Evolutionary conservation across 768 basidiomycete genomes (phyloP), one percentile per base, ranked within the genome.

Genomic region (Amanita pallidorosea): DNA sequence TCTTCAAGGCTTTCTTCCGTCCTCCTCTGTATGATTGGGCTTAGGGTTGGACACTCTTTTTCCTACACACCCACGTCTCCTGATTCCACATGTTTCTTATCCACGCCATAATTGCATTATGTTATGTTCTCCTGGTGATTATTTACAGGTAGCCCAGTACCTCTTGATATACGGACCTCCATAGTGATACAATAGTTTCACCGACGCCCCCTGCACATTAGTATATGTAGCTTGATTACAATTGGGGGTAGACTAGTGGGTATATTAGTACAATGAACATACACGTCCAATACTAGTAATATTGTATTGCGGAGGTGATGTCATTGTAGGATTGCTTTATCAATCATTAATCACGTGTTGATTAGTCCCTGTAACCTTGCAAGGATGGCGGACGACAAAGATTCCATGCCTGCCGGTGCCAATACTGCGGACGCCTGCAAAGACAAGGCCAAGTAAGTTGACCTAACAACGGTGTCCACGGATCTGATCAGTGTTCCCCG

Each of bases 101-200:
- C 34, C 50, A 44, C 50, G 7, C n/a, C 34, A 37, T 51, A 51
- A 51, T 51, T 44, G 36, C 34, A 36, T 15, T 51, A 51, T 33
- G 40, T 43, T 25, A 51, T 33, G 40, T 51, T 25, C 37, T 27
- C 40, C 27, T 27, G 38, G 49, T 51, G 49, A 34, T 34, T 33
- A 41, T 41, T 18, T 42, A 31, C 34, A 51, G 33, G 42, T 33
- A 42, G 40, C 33, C 22, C 40, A 40, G 27, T 29, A 11, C 42
- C 22, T 51, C 11, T 17, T 36, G 22, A 36, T 23, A 42, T 43
- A 44, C 34, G 42, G 49, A 51, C 17, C 34, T 51, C 11, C 42
- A 23, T 51, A 45, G 35, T 51, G 34, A 7, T 51, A 51, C 29
- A 11, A 20, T 49, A 49, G 35, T 41, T 37, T 35, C 9, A 31